Percentiles rank a stretch among this genome's conserved stretches.
Evolutionary conservation across 805 yeast genomes (phyloP).

Genomic region (Torulaspora maleeae): DNA sequence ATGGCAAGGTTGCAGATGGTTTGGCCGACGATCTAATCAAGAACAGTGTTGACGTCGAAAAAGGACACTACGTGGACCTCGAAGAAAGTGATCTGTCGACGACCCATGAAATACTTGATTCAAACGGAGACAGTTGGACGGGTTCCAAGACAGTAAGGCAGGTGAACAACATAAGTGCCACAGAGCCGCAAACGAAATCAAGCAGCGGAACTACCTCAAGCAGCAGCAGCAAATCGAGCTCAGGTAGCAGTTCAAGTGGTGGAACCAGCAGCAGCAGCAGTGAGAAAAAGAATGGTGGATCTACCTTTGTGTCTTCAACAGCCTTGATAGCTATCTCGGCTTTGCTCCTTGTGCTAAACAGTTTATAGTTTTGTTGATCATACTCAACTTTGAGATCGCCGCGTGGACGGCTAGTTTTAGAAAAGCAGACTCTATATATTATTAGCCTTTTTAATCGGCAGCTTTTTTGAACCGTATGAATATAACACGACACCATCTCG

Average conservation of each 20-base stretch:
- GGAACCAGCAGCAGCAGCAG: neutral
- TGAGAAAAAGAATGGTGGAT: neutral
- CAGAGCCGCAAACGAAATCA: neutral
- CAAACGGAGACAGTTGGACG: conserved; percentile 38
- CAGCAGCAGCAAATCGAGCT: neutral
- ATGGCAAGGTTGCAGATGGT: conserved; percentile 39
- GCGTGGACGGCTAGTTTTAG: neutral
- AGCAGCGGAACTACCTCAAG: neutral
- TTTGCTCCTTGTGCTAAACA: neutral
- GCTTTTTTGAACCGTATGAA: conserved; percentile 26
- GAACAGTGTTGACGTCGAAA: conserved; percentile 44
- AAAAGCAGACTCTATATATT: neutral
- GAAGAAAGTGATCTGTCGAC: conserved; percentile 42
- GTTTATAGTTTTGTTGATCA: conserved; percentile 4
- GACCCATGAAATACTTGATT: conserved; percentile 40
- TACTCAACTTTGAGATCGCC: neutral
- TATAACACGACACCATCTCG: conserved; percentile 42
- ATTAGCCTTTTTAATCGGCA: neutral
- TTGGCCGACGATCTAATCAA: conserved; percentile 44
- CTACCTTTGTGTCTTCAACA: neutral
- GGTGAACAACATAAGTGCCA: conserved; percentile 3
- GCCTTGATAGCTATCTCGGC: neutral
- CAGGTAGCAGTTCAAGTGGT: neutral
- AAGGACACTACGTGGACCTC: conserved; percentile 49
- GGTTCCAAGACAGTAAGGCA: conserved; percentile 18